Evolutionary conservation across 1,284 basidiomycete species (phyloP).

Genomic region (Sparassis latifolia): DNA sequence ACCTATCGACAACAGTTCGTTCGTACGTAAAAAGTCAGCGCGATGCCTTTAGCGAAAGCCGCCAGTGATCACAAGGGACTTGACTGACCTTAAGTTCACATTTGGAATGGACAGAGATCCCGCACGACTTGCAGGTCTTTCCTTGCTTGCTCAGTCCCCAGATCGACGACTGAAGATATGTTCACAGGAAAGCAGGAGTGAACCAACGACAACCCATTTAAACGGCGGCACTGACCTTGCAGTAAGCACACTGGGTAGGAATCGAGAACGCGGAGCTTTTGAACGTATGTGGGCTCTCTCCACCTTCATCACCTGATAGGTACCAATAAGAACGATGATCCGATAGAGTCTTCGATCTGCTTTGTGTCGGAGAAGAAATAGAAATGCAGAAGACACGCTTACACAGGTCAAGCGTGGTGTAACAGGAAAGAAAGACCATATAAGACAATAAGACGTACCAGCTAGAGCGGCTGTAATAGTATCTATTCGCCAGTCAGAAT

Average conservation of each 20-base stretch:
- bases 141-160: conserved; percentile 85
- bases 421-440: no score
- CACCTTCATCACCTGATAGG: conserved; percentile 61
- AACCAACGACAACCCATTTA: not conserved
- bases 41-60: no score
- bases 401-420: no score
- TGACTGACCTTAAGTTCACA: conserved; percentile 72
- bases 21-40: no score
- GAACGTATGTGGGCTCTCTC: conserved; percentile 67
- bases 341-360: no score
- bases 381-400: no score
- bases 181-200: not conserved
- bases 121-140: conserved; percentile 75
- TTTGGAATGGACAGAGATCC: conserved; percentile 74
- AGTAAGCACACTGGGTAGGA: conserved; percentile 74
- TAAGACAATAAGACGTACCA: conserved; percentile 35
- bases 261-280: conserved; percentile 81
- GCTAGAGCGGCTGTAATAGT: conserved; percentile 57
- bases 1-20: conserved; percentile 37
- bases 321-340: no score
- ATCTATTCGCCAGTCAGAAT: conserved; percentile 55
- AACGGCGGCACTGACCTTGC: conserved; percentile 46
- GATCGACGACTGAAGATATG: conserved; percentile 52
- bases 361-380: no score
- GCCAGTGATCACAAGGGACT: no score